A percentile compares a stretch with the other conserved stretches of the same genome.
Conservation (phyloP, 306 rosid genomes). For the Inga leiocalycina region DNA sequence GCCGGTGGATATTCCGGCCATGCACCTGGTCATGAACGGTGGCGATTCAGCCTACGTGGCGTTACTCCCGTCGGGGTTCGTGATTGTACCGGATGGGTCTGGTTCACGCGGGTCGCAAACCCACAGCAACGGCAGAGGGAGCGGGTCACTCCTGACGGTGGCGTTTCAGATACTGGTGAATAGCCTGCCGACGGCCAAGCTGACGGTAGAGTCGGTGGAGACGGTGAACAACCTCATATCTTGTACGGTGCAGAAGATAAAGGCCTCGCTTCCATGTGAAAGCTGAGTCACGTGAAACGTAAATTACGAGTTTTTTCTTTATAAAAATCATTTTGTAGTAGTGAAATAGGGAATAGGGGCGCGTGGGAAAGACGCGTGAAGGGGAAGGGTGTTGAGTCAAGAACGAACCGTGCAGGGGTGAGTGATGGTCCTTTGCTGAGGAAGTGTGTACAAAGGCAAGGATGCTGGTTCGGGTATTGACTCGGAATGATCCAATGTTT, state of each 20-base stretch:
- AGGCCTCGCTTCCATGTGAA: constrained; percentile 77
- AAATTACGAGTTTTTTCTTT: not conserved
- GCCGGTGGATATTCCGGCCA: constrained; percentile 95
- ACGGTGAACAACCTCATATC: constrained; percentile 91
- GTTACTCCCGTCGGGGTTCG: constrained; percentile 75
- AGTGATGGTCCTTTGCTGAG: not conserved
- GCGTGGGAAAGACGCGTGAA: constrained; percentile 27
- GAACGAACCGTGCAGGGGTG: constrained; percentile 80
- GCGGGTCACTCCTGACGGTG: constrained; percentile 88
- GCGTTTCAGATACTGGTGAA: constrained; percentile 94
- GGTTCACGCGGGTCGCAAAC: constrained; percentile 46
- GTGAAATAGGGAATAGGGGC: not conserved
- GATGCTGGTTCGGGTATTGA: constrained; percentile 99
- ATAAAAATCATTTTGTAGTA: not conserved
- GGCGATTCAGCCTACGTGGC: constrained; percentile 97
- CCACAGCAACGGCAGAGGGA: constrained; percentile 30
- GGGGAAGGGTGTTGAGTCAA: constrained; percentile 79
- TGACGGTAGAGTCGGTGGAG: constrained; percentile 92
- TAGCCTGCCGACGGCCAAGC: constrained; percentile 86
- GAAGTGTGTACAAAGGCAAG: constrained; percentile 39
- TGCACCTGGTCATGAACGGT: constrained; percentile 96
- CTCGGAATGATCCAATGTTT: constrained; percentile 64
- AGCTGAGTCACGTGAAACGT: constrained; percentile 41
- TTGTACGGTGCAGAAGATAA: constrained; percentile 92
- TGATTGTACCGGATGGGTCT: constrained; percentile 80